phyloP scores from a whole-genome alignment of 805 yeast genomes.

The Ogataea naganishii region DNA sequence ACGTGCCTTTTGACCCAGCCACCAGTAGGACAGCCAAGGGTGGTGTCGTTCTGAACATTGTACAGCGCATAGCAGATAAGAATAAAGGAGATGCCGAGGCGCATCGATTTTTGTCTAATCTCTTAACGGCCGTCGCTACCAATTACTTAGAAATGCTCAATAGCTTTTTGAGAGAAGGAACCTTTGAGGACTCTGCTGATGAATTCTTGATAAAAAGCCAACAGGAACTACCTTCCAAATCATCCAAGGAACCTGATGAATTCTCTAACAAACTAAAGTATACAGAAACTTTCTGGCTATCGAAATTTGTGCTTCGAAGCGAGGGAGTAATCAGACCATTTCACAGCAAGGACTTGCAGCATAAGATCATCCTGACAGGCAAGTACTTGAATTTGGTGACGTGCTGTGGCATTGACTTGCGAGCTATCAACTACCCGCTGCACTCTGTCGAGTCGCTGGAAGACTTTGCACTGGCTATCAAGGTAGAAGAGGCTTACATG shows the following conservation, averaged over 20 bases:
- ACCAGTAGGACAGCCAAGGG: constrained; percentile 62
- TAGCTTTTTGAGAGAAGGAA: constrained; percentile 73
- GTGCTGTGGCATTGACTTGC: constrained; percentile 43
- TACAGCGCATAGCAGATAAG: constrained; percentile 48
- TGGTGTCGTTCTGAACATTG: constrained; percentile 56
- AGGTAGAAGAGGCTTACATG: constrained; percentile 51
- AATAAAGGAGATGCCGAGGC: constrained; percentile 61
- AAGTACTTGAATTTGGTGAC: constrained; percentile 69
- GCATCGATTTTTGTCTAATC: constrained; percentile 36
- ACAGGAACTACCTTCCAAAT: constrained; percentile 1
- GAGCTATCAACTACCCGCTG: neutral
- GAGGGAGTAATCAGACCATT: constrained; percentile 73
- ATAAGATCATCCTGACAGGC: constrained; percentile 72
- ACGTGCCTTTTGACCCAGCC: constrained; percentile 41
- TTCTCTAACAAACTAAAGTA: constrained; percentile 15
- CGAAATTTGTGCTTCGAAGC: constrained; percentile 60
- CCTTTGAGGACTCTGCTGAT: constrained; percentile 65
- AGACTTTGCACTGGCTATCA: constrained; percentile 34
- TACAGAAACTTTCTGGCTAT: constrained; percentile 62
- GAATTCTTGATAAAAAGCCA: constrained; percentile 68
- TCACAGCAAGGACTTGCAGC: constrained; percentile 39
- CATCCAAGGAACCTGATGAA: constrained; percentile 1
- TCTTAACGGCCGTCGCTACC: constrained; percentile 51
- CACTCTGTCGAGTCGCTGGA: constrained; percentile 15
- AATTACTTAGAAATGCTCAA: constrained; percentile 64